Percentiles rank a stretch among this genome's conserved stretches.
phyloP scores from a whole-genome alignment of 2,329 filamentous ascomycete species.

The Delphinella strobiligena region DNA sequence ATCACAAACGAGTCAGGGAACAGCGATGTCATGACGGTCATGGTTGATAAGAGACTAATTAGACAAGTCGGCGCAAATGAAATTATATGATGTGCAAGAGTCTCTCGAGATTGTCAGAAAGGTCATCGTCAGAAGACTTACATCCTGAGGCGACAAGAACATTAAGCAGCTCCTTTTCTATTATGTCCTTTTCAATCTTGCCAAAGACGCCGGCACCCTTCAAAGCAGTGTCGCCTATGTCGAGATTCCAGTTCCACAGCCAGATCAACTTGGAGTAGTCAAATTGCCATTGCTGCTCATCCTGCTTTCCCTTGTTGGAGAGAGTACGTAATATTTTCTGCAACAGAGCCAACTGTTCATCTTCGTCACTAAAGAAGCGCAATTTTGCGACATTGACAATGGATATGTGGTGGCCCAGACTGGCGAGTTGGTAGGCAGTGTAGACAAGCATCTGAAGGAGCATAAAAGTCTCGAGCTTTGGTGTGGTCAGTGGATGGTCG shows the following conservation, averaged over 20 bases:
- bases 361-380: slow-evolving; percentile 48
- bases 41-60: too few relatives aligned
- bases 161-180: slow-evolving; percentile 63
- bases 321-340: slow-evolving; percentile 47
- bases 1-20: not conserved
- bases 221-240: slow-evolving; percentile 25
- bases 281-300: slow-evolving; percentile 52
- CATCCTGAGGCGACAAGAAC: slow-evolving; percentile 40
- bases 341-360: slow-evolving; percentile 52
- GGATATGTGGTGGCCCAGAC: slow-evolving; percentile 28
- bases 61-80: too few relatives aligned
- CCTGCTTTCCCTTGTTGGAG: slow-evolving; percentile 36
- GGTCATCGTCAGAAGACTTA: slow-evolving; percentile 16
- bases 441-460: slow-evolving; percentile 52
- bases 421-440: slow-evolving; percentile 31
- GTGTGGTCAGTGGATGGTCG: slow-evolving; percentile 54
- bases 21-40: too few relatives aligned
- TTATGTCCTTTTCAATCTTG: slow-evolving; percentile 44
- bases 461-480: slow-evolving; percentile 41
- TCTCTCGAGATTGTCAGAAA: slow-evolving; percentile 4
- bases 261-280: slow-evolving; percentile 56
- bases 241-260: slow-evolving; percentile 59
- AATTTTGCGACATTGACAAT: slow-evolving; percentile 42
- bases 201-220: slow-evolving; percentile 41
- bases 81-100: slow-evolving; percentile 5